These are phyloP conservation scores for Calocybe gangraenosa DNA, from an alignment of 768 basidiomycete species.

Conservation along the genomic window DNA sequence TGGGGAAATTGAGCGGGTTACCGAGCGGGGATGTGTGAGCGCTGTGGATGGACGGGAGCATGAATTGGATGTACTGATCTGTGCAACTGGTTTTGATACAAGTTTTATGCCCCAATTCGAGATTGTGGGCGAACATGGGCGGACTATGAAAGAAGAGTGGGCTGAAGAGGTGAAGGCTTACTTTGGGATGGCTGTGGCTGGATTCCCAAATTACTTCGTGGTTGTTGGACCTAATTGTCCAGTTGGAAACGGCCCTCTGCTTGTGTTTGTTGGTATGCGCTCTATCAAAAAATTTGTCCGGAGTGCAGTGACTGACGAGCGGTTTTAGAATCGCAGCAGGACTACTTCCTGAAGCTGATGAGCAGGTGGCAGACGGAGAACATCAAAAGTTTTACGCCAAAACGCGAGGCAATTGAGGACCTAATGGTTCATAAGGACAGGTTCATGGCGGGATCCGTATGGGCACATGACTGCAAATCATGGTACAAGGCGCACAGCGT, in stretches of 20 bases:
- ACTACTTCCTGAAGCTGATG: slow-evolving; percentile 30
- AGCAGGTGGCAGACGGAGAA: slow-evolving; percentile 33
- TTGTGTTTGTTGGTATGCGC: slow-evolving; percentile 17
- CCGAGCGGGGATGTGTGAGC: slow-evolving; percentile 23
- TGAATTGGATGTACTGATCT: slow-evolving; percentile 30
- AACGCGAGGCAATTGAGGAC: slow-evolving; percentile 28
- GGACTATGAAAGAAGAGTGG: slow-evolving; percentile 28
- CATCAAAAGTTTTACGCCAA: slow-evolving; percentile 31
- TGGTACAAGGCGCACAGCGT: slow-evolving; percentile 30
- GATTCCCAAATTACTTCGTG: slow-evolving; percentile 31
- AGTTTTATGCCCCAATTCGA: slow-evolving; percentile 30
- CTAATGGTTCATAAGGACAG: slow-evolving; percentile 26
- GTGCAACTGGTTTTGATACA: slow-evolving; percentile 35
- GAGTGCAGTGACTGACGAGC: too few species aligned
- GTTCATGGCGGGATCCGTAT: slow-evolving; percentile 31
- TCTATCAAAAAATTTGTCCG: too few species aligned
- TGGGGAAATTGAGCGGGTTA: slow-evolving; percentile 25
- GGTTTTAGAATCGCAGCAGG: slow-evolving; percentile 25
- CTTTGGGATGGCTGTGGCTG: slow-evolving; percentile 26
- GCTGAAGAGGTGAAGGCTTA: slow-evolving; percentile 25
- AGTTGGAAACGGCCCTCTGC: slow-evolving; percentile 29
- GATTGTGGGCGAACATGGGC: slow-evolving; percentile 23
- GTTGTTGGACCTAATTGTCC: slow-evolving; percentile 30
- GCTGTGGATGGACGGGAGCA: slow-evolving; percentile 24
- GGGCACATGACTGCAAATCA: slow-evolving; percentile 26